Evolutionary conservation across 2,329 filamentous ascomycete species (phyloP), one percentile per base, ranked within the genome.

Genomic region (Epichloe typhina): DNA sequence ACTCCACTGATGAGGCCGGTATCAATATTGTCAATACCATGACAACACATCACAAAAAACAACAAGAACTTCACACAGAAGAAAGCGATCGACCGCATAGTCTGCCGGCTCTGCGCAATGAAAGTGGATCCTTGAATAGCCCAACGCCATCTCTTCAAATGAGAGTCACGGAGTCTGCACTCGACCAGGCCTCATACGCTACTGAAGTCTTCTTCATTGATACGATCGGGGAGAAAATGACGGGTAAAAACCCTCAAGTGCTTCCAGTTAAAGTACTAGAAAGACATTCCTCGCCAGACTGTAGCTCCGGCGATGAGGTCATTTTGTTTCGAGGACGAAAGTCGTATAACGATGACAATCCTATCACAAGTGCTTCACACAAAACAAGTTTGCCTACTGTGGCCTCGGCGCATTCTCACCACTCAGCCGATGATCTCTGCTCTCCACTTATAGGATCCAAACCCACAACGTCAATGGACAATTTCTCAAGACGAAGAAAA

Each of bases 271-370:
- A 53, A 12, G 51, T 57, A 13, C 56, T 59, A 13, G 56, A 59
- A 8, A 54, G 55, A 38, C 48, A 55, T 5, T 53, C 47, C 1
- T 62, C 59, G 1, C 54, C 56, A 21, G 59, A 59, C 9, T 61
- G 55, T 37, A 61, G 53, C 45, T 86, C 84, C 0, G 85, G 83
- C 59, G 85, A 66, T 11, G 66, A 95, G 56, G 70, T 88, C 5
- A 80, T 89, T 45, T 59, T 87, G 0, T 88, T 86, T 61, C 75
- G 71, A 52, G 81, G 81, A 39, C 72, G 81, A 52, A 61, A 62
- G 59, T 51, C 56, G 59, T 21, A 52, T 11, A 60, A 58, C 39
- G n/a, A 17, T n/a, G 19, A 17, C 45, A 19, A 19, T 12, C 15
- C 5, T 6, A 33, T 12, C 15, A 19, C 31, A 43, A 13, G 9